These are phyloP conservation scores for Trametes sp. DNA, from an alignment of 1,284 basidiomycete genomes.

Conservation along the genomic window DNA sequence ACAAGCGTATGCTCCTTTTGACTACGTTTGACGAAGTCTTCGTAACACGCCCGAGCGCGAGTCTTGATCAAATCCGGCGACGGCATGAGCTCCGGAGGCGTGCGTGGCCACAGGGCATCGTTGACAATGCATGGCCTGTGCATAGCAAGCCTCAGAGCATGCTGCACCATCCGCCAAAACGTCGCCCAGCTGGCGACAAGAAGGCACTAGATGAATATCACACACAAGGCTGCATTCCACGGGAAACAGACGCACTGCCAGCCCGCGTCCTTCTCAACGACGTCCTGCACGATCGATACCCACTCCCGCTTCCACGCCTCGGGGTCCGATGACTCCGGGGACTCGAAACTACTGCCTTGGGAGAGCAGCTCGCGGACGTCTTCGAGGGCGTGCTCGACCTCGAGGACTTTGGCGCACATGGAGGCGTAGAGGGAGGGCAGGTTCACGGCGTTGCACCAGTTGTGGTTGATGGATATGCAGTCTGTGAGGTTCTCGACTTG, in stretches of 20 bases:
- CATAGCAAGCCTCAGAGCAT: conserved; percentile 31
- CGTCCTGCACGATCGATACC: conserved; percentile 41
- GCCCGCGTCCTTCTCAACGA: conserved; percentile 45
- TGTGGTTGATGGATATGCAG: conserved; percentile 45
- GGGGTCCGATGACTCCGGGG: background rate
- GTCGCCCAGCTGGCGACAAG: conserved; percentile 41
- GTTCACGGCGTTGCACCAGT: conserved; percentile 45
- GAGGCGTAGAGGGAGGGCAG: conserved; percentile 41
- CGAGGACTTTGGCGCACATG: conserved; percentile 42
- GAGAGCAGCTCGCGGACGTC: conserved; percentile 40
- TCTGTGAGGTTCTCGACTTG: conserved; percentile 43
- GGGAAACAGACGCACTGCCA: conserved; percentile 39
- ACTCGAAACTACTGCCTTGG: too few relatives aligned
- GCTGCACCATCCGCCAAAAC: conserved; percentile 42
- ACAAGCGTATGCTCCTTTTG: conserved; percentile 28
- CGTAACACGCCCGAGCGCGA: conserved; percentile 32
- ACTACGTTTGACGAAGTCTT: conserved; percentile 33
- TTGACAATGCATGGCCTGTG: background rate
- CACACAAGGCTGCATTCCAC: too few relatives aligned
- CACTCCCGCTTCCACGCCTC: conserved; percentile 38
- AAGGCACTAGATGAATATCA: too few relatives aligned
- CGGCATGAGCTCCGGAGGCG: conserved; percentile 35
- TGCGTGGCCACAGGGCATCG: conserved; percentile 30
- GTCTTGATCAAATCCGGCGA: conserved; percentile 25
- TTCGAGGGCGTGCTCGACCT: conserved; percentile 42